Percentiles rank a stretch among this genome's conserved stretches.
These are phyloP conservation scores for Choricystis sp. DNA, from an alignment of 139 green algal genomes.

Conservation along the genomic window DNA sequence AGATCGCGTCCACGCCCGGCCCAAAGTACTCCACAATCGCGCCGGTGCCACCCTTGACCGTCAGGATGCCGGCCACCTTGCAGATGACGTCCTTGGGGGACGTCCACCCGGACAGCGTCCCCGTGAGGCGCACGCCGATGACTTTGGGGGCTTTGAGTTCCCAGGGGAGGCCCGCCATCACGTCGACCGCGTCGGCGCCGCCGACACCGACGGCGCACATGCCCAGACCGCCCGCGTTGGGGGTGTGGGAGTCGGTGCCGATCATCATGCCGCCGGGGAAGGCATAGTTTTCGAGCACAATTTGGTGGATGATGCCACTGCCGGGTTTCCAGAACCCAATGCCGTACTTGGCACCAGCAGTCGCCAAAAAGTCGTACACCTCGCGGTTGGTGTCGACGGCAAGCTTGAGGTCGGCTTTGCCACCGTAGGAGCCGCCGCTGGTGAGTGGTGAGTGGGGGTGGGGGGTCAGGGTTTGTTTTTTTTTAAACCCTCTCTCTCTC, in stretches of 20 bases:
- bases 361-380: conserved; percentile 88
- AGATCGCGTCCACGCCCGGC: conserved; percentile 73
- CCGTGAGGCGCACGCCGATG: conserved; percentile 82
- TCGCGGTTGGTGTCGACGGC: conserved; percentile 70
- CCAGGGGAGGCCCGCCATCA: conserved; percentile 95
- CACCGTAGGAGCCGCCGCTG: conserved; percentile 38
- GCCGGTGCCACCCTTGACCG: conserved; percentile 86
- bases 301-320: conserved; percentile 90
- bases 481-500: no score
- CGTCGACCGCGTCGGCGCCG: conserved; percentile 84
- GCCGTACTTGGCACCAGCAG: conserved; percentile 77
- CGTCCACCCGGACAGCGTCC: conserved; percentile 75
- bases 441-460: conserved; percentile 6
- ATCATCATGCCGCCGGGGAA: conserved; percentile 89
- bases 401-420: conserved; percentile 53
- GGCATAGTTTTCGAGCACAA: conserved; percentile 93
- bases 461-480: no score
- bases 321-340: conserved; percentile 91
- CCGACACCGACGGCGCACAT: conserved; percentile 81
- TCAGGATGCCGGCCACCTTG: conserved; percentile 88
- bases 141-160: conserved; percentile 88
- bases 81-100: conserved; percentile 90
- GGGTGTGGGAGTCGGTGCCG: conserved; percentile 87
- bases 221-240: conserved; percentile 81
- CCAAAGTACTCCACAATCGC: conserved; percentile 93